phyloP scores from a whole-genome alignment of 805 yeast species.

The Candida succiphila region DNA sequence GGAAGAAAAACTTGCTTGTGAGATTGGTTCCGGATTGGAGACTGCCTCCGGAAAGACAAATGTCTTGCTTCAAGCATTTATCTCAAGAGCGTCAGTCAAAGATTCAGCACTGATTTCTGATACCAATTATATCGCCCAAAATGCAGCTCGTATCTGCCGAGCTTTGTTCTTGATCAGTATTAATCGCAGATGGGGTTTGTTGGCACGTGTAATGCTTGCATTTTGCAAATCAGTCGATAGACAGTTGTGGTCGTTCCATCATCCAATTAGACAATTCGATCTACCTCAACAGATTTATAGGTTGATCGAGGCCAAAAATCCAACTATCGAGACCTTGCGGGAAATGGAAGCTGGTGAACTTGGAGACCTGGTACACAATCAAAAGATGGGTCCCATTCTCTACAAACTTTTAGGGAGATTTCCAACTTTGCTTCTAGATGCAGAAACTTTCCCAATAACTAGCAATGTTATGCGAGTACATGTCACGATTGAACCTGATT shows the following conservation, averaged over 20 bases:
- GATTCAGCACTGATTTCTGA: slow-evolving; percentile 84
- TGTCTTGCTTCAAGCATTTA: slow-evolving; percentile 76
- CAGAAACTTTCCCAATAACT: slow-evolving; percentile 85
- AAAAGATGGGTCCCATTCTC: slow-evolving; percentile 57
- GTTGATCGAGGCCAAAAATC: slow-evolving; percentile 51
- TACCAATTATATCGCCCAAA: slow-evolving; percentile 89
- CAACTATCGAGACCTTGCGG: slow-evolving; percentile 61
- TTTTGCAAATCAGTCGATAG: slow-evolving; percentile 82
- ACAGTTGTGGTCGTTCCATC: slow-evolving; percentile 82
- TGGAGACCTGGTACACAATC: slow-evolving; percentile 85
- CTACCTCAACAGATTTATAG: slow-evolving; percentile 57
- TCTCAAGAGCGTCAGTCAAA: slow-evolving; percentile 60
- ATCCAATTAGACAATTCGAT: slow-evolving; percentile 84
- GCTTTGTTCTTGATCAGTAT: slow-evolving; percentile 83
- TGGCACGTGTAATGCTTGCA: slow-evolving; percentile 63
- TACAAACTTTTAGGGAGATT: slow-evolving; percentile 55
- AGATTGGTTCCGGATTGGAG: slow-evolving; percentile 68
- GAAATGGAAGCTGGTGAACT: slow-evolving; percentile 68
- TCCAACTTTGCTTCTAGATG: slow-evolving; percentile 66
- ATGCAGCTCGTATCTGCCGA: slow-evolving; percentile 85
- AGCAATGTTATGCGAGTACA: slow-evolving; percentile 77
- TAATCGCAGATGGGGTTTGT: slow-evolving; percentile 84
- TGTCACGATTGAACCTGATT: slow-evolving; percentile 60
- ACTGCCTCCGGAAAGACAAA: slow-evolving; percentile 82
- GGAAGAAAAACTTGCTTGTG: slow-evolving; percentile 63